Conservation (phyloP, 108 stramenopile genomes). For the Nitzschia sp. region DNA sequence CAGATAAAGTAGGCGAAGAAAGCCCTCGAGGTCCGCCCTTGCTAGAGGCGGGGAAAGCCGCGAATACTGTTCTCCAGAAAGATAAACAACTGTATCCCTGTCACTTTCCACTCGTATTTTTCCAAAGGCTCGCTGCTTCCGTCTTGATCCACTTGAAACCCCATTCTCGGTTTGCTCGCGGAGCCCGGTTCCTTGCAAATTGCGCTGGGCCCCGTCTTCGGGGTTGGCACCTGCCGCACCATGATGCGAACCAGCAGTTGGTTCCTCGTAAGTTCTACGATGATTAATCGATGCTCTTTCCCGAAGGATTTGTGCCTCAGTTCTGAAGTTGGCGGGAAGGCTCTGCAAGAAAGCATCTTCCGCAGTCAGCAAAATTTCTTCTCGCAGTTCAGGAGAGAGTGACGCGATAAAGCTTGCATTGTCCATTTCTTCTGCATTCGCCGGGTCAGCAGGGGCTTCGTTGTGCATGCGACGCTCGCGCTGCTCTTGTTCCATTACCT, state of each 20-base stretch:
- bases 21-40: conserved; percentile 43
- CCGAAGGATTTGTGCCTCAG: conserved; percentile 88
- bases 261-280: conserved; percentile 24
- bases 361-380: conserved; percentile 90
- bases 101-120: conserved; percentile 66
- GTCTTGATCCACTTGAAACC: conserved; percentile 8
- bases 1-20: conserved; percentile 70
- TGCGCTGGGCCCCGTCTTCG: conserved; percentile 15
- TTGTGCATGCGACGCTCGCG: conserved; percentile 71
- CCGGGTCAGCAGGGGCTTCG: conserved; percentile 84
- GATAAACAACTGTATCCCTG: conserved; percentile 45
- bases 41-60: conserved; percentile 53
- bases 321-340: conserved; percentile 79
- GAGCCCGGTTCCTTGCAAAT: not conserved
- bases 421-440: conserved; percentile 90
- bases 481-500: conserved; percentile 92
- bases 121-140: conserved; percentile 38
- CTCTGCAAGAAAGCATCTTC: conserved; percentile 79
- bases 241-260: conserved; percentile 2
- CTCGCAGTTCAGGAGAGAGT: conserved; percentile 85
- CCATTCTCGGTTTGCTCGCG: conserved; percentile 8
- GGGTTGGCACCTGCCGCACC: not conserved
- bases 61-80: conserved; percentile 21
- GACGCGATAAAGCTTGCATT: conserved; percentile 92
- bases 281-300: conserved; percentile 75